phyloP scores from a whole-genome alignment of 2,329 filamentous ascomycete genomes.

The Trichoderma afroharzianum region DNA sequence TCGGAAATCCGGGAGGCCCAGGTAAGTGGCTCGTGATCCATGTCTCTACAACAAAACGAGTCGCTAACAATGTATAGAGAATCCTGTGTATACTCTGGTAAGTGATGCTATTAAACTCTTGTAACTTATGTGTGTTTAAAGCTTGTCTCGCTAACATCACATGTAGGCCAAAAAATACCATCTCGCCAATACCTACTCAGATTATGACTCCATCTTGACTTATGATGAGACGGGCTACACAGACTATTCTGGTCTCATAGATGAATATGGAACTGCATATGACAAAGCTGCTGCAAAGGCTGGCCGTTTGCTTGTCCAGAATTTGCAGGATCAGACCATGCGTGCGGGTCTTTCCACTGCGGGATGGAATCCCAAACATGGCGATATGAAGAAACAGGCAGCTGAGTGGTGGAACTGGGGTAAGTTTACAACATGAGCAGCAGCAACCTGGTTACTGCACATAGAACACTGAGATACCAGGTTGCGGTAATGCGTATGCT shows the following conservation, averaged over 20 bases:
- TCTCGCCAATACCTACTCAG: conserved; percentile 53
- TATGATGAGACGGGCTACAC: conserved; percentile 55
- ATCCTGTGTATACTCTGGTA: conserved; percentile 58
- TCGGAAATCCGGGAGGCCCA: conserved; percentile 25
- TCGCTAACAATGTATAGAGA: conserved; percentile 36
- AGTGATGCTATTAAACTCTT: background rate
- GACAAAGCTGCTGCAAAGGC: conserved; percentile 47
- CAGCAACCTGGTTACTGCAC: background rate
- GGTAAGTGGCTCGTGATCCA: conserved; percentile 18
- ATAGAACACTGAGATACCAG: background rate
- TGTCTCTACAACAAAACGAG: background rate
- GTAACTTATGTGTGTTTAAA: background rate
- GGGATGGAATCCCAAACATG: conserved; percentile 56
- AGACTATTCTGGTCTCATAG: conserved; percentile 49
- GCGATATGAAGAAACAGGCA: conserved; percentile 53
- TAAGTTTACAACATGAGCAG: background rate
- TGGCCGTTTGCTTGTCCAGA: conserved; percentile 54
- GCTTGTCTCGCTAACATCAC: background rate
- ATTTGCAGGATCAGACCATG: conserved; percentile 59
- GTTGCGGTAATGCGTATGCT: background rate
- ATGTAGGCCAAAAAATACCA: conserved; percentile 51
- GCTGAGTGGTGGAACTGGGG: conserved; percentile 56
- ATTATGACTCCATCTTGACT: conserved; percentile 56
- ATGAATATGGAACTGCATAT: conserved; percentile 47
- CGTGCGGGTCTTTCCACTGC: conserved; percentile 56